Evolutionary conservation across 169 alveolate species (phyloP), one percentile per base, ranked within the genome.

Genomic region (Miamiensis avidus): DNA sequence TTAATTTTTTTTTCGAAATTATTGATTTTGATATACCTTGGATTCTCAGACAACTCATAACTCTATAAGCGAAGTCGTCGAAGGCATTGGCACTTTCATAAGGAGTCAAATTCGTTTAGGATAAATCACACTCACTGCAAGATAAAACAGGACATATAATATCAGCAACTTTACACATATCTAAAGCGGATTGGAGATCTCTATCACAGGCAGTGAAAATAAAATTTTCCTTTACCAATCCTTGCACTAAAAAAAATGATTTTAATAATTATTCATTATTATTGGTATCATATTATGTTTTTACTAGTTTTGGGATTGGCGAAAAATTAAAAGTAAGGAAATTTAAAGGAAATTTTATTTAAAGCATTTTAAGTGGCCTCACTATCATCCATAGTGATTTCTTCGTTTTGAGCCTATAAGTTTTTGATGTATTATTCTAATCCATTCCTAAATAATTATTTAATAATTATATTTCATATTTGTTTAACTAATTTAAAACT

Each of bases 161-260:
- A 87, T 95, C 97, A n/a, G 96, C 96, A 27, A 95, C 85, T 88
- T 92, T 93, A 31, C 96, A 94, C 29, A 91, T 88, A 76, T 95
- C 95, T 81, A 95, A 82, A 29, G 92, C 65, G 28, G 81, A 69
- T 29, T 86, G 84, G 33, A 76, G 32, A 75, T 81, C 73, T 86
- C 87, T 86, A 64, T 86, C 87, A 25, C 78, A 29, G 25, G 75
- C 83, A 65, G 81, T 81, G 74, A 86, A 78, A 6, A 79, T 49
- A 72, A 79, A 79, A 30, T 79, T 79, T 79, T 79, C 84, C 29
- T 79, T 49, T 29, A 79, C 65, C 29, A 79, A 79, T 34, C 84
- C 84, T 28, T 69, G 76, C 64, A 79, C 84, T 79, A 32, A 26
- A 73, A 34, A 32, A 4, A 64, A 11, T 0, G 20, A 34, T 29